Base-by-base conservation (phyloP, 805 yeast species). In the Candida sanyiensis region DNA sequence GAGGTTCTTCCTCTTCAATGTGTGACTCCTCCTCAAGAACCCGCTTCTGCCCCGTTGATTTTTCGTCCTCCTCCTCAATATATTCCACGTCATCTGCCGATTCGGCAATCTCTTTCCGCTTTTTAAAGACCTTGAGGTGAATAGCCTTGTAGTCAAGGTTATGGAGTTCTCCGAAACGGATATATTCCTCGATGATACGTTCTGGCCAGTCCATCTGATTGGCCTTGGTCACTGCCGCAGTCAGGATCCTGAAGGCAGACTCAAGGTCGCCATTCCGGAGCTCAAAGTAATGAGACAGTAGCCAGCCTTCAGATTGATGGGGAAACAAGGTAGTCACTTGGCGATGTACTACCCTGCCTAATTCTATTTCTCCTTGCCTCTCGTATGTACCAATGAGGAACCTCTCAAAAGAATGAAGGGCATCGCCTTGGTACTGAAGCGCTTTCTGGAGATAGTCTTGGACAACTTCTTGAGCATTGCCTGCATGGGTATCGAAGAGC, bases 201-300 rank as follows among this genome's bases (percentile, higher is more conserved):
- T 74, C 77, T 1, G 80, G 78, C 68, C 69, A 61, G 46, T 75
- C 83, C 27, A 76, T 38, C 1, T 37, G 29, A 11, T 39, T 44
- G 1, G 60, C 48, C 9, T 48, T 35, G 10, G 44, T 40, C 4
- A 64, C 40, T 0, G 73, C 74, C 2, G 47, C 45, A 10, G 49
- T 46, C 24, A 72, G 59, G 0, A 70, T 36, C 2, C 38, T 46
- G 0, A 51, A 38, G 2, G 65, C 61, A 3, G 49, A 35, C 1
- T 47, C 42, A 22, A 40, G 23, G 12, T 56, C 54, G 7, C 61
- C 62, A 32, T 56, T 42, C 13, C 56, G 44, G 28, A 47, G 55
- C 43, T 68, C 75, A 57, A 72, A 70, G 5, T 63, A 56, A 33
- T 58, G 53, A 5, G 67, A 64, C 34, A 56, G 60, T 2, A 74